A percentile compares a stretch with the other conserved stretches of the same genome.
Conservation (phyloP, 2,329 filamentous ascomycete genomes). For the Calonectria fujianensis region DNA sequence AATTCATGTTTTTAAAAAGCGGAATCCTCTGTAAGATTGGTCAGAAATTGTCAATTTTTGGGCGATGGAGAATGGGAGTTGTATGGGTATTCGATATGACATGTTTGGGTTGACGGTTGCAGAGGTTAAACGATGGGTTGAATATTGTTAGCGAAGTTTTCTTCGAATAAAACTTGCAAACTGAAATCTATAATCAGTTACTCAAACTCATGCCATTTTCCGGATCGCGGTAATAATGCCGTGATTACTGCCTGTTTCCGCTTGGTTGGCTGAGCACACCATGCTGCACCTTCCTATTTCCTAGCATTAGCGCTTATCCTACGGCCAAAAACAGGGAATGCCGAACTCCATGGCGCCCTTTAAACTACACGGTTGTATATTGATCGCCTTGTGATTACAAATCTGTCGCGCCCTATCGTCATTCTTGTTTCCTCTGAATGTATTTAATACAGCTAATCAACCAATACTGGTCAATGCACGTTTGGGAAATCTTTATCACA, state of each 20-base stretch:
- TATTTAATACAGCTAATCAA: neutral
- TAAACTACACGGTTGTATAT: neutral
- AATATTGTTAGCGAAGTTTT: neutral
- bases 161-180: neutral
- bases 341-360: neutral
- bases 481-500: too few species aligned
- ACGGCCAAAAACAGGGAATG: conserved; percentile 3
- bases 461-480: neutral
- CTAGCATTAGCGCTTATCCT: neutral
- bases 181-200: neutral
- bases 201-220: neutral
- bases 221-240: neutral
- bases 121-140: too few species aligned
- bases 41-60: neutral
- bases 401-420: neutral
- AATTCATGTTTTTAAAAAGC: neutral
- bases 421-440: neutral
- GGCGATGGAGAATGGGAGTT: too few species aligned
- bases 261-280: neutral
- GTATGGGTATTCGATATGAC: too few species aligned
- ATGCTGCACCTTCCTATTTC: neutral
- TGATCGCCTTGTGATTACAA: neutral
- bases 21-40: neutral
- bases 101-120: too few species aligned
- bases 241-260: neutral